phyloP scores from a whole-genome alignment of 345 rosid genomes.

The Pseudoturritis turrita region DNA sequence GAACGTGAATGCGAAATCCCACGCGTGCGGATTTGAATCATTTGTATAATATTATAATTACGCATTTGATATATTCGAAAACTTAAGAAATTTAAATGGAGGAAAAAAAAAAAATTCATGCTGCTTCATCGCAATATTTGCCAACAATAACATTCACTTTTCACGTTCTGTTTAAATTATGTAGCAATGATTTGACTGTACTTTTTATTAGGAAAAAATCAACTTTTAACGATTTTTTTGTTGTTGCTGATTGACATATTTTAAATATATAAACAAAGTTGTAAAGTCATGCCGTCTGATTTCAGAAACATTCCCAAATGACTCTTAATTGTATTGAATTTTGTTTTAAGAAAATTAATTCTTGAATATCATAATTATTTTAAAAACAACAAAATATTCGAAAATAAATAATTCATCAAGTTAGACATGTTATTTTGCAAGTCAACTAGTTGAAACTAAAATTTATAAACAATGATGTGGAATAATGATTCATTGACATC shows the following conservation, averaged over 20 bases:
- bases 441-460: neutral
- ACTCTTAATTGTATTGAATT: neutral
- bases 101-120: too few species aligned
- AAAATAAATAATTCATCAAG: too few species aligned
- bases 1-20: constrained; percentile 2
- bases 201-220: neutral
- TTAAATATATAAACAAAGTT: neutral
- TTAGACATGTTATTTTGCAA: neutral
- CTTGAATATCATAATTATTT: neutral
- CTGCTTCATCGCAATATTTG: neutral
- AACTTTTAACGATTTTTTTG: neutral
- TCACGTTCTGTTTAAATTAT: neutral
- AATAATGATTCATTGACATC: neutral
- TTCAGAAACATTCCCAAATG: neutral
- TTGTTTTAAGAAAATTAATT: neutral
- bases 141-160: neutral
- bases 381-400: neutral
- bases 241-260: neutral
- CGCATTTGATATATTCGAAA: too few species aligned
- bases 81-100: too few species aligned
- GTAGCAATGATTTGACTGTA: neutral
- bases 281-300: neutral
- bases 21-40: neutral
- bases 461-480: neutral
- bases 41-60: too few species aligned